Evolutionary conservation across 1,284 basidiomycete species (phyloP).

Genomic region (Filobasidium uniguttulatum): DNA sequence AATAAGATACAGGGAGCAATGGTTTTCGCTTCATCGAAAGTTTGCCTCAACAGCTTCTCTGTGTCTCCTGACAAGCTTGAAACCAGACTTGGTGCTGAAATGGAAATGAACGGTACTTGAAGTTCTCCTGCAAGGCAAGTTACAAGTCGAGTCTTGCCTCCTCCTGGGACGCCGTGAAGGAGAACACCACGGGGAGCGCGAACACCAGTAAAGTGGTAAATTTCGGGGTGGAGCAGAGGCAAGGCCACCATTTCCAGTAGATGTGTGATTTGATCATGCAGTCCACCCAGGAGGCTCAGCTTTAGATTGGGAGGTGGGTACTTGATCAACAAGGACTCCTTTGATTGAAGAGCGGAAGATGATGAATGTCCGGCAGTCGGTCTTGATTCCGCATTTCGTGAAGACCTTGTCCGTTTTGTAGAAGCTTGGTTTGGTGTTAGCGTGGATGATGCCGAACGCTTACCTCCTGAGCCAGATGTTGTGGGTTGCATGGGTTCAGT

Average conservation of each 20-base stretch:
- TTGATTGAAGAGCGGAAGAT: constrained; percentile 6
- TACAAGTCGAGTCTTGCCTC: constrained; percentile 85
- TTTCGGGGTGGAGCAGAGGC: constrained; percentile 87
- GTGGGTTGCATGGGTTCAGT: constrained; percentile 1
- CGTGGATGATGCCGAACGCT: constrained; percentile 3
- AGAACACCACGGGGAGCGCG: constrained; percentile 87
- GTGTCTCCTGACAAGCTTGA: constrained; percentile 97
- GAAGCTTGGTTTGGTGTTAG: constrained; percentile 3
- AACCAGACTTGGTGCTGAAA: constrained; percentile 88
- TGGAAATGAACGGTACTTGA: constrained; percentile 77
- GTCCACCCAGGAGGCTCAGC: constrained; percentile 78
- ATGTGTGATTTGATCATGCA: constrained; percentile 74
- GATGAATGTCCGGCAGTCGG: background rate
- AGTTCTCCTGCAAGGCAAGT: constrained; percentile 89
- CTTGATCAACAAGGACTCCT: constrained; percentile 19
- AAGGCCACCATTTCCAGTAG: constrained; percentile 90
- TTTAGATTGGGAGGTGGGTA: constrained; percentile 33
- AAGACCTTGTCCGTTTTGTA: constrained; percentile 5
- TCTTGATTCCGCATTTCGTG: constrained; percentile 1
- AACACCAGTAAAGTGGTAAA: constrained; percentile 85
- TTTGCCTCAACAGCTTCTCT: constrained; percentile 87
- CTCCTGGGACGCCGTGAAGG: constrained; percentile 89
- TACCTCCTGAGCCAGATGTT: background rate
- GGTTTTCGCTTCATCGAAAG: constrained; percentile 89
- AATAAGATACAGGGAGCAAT: constrained; percentile 79